phyloP scores from a whole-genome alignment of 2,329 filamentous ascomycete species.

The Fusarium zealandicum region DNA sequence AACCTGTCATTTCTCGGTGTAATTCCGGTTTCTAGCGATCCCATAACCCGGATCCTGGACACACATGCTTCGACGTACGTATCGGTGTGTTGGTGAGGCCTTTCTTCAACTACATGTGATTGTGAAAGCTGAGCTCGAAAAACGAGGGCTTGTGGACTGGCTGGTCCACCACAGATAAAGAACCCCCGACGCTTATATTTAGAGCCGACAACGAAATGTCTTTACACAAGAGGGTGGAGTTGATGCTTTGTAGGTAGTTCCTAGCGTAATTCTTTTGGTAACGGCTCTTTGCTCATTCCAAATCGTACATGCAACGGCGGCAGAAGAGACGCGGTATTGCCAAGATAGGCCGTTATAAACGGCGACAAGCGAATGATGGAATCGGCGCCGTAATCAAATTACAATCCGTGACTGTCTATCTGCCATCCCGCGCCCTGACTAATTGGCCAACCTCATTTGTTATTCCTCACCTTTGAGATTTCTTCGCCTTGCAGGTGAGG shows the following conservation, averaged over 20 bases:
- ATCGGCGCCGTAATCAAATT: constrained; percentile 31
- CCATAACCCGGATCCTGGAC: constrained; percentile 15
- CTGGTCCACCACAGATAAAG: constrained; percentile 6
- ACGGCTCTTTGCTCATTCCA: background rate
- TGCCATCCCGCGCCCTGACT: constrained; percentile 13
- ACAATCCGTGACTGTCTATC: constrained; percentile 30
- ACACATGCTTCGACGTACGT: background rate
- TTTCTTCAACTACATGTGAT: constrained; percentile 16
- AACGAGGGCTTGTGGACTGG: constrained; percentile 11
- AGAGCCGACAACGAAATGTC: background rate
- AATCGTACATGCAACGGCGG: background rate
- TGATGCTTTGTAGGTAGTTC: constrained; percentile 25
- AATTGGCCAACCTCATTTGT: constrained; percentile 11
- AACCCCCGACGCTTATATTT: background rate
- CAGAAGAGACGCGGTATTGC: constrained; percentile 18
- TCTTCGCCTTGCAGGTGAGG: constrained; percentile 1
- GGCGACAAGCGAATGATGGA: constrained; percentile 12
- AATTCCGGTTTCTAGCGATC: constrained; percentile 36
- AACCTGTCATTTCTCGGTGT: constrained; percentile 8
- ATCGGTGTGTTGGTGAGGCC: constrained; percentile 29
- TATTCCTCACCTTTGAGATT: constrained; percentile 4
- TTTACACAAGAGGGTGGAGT: constrained; percentile 11
- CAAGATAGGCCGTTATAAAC: constrained; percentile 3
- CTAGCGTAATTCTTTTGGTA: constrained; percentile 21
- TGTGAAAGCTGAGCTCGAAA: background rate